Conservation (phyloP, 495 filamentous ascomycete species). For the Xylaria longipes region DNA sequence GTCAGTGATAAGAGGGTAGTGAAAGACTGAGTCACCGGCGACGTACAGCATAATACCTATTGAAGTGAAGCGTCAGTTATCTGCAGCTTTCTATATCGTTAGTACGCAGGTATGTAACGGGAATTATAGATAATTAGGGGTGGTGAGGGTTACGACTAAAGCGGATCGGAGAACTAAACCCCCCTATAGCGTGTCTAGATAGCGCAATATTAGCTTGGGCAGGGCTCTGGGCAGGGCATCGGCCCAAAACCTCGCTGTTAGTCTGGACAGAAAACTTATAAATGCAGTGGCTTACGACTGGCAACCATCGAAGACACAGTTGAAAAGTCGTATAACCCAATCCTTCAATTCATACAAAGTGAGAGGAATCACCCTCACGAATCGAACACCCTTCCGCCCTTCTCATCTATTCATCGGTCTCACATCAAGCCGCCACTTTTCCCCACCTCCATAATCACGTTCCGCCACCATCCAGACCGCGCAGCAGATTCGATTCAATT, state of each 20-base stretch:
- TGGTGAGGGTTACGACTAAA: neutral
- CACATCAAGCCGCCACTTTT: neutral
- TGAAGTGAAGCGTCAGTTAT: neutral
- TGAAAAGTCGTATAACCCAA: neutral
- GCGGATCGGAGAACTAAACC: neutral
- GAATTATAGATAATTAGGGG: neutral
- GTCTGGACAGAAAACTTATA: neutral
- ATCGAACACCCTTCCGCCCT: neutral
- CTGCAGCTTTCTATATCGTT: neutral
- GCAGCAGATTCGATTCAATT: neutral
- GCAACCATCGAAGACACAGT: neutral
- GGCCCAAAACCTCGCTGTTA: neutral
- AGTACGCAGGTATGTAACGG: neutral
- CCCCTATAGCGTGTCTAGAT: neutral
- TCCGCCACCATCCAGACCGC: neutral
- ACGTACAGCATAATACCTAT: neutral
- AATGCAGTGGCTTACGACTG: neutral
- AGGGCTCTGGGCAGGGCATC: neutral
- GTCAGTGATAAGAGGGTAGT: neutral
- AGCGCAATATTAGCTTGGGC: neutral
- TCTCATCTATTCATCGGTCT: neutral
- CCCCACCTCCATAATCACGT: neutral
- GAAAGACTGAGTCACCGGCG: conserved; percentile 17
- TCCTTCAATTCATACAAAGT: conserved; percentile 3
- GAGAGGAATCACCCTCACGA: neutral